Evolutionary conservation across 305 asterid species (phyloP).

Genomic region (Fraxinus platypoda): DNA sequence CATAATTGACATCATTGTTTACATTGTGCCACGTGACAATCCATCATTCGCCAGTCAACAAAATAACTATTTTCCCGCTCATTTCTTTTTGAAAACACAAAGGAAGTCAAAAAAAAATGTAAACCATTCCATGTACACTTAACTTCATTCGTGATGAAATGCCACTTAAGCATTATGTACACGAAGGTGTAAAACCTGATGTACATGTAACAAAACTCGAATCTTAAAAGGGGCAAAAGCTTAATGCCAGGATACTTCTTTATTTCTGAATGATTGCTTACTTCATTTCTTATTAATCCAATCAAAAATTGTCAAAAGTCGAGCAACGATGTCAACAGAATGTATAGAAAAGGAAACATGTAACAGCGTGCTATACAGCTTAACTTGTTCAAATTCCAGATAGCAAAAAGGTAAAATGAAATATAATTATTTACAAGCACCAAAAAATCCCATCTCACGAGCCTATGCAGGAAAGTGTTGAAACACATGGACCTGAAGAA

Average conservation of each 20-base stretch:
- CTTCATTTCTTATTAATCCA: not conserved
- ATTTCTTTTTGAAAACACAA: not conserved
- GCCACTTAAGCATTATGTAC: no score
- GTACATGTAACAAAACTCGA: not conserved
- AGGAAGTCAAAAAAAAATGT: no score
- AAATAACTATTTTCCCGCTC: not conserved
- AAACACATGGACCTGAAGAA: constrained; percentile 31
- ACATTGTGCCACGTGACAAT: not conserved
- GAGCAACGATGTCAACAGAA: not conserved
- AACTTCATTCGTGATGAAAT: not conserved
- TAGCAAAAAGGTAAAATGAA: constrained; percentile 17
- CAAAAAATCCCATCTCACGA: not conserved
- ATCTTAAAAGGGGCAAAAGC: not conserved
- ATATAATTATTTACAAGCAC: constrained; percentile 51
- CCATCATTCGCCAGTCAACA: not conserved
- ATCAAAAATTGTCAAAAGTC: not conserved
- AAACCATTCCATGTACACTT: not conserved
- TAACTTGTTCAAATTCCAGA: not conserved
- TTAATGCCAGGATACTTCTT: not conserved
- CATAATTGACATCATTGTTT: no score
- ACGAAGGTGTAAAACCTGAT: not conserved
- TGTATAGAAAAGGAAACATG: not conserved
- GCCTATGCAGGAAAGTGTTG: not conserved
- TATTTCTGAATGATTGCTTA: not conserved
- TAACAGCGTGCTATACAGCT: not conserved